phyloP scores from a whole-genome alignment of 2,329 filamentous ascomycete genomes.

The Arthrobotrys sphaeroides region DNA sequence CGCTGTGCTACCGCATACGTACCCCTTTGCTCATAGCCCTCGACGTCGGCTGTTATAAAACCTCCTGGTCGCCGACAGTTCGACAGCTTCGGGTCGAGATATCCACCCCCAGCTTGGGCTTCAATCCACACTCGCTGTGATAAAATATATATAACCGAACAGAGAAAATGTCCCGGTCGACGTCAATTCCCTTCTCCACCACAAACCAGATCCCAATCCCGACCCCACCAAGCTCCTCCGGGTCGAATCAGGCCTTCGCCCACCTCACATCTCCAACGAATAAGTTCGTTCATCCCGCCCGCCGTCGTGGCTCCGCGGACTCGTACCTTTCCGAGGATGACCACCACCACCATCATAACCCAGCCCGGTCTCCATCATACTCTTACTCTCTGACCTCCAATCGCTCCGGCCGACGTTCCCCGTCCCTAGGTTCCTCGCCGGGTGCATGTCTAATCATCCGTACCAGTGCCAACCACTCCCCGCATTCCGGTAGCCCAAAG shows the following conservation, averaged over 20 bases:
- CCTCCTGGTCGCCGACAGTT: neutral
- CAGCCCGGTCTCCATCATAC: conserved; percentile 25
- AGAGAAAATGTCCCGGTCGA: conserved; percentile 11
- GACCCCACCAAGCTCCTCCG: conserved; percentile 43
- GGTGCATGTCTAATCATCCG: conserved; percentile 42
- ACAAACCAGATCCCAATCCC: conserved; percentile 24
- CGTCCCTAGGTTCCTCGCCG: conserved; percentile 26
- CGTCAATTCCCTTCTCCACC: conserved; percentile 38
- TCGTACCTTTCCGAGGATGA: conserved; percentile 37
- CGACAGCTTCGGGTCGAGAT: conserved; percentile 3
- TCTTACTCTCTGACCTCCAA: conserved; percentile 38
- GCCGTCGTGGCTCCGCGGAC: conserved; percentile 45
- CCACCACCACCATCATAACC: neutral
- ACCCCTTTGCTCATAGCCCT: neutral
- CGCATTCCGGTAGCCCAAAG: conserved; percentile 27
- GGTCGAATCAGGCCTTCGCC: conserved; percentile 41
- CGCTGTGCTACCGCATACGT: conserved; percentile 1
- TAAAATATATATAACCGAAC: neutral
- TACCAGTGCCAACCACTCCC: conserved; percentile 27
- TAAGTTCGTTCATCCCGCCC: conserved; percentile 48
- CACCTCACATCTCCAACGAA: conserved; percentile 19
- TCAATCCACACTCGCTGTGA: conserved; percentile 1
- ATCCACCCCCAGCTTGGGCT: neutral
- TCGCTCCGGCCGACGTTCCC: neutral
- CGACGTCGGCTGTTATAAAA: neutral